Conservation (phyloP, 1,139 yeast genomes). For the Candida smagusa region DNA sequence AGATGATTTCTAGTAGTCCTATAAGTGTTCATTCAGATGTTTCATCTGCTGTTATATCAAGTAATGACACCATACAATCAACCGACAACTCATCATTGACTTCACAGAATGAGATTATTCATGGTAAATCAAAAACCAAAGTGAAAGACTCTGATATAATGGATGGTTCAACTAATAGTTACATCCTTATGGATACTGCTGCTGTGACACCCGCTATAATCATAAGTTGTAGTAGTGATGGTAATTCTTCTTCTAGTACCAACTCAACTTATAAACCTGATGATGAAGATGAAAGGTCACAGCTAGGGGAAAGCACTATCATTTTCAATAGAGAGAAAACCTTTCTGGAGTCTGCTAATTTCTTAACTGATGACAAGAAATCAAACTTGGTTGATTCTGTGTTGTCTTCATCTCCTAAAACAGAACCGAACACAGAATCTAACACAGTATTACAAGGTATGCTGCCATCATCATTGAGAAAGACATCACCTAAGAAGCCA, state of each 20-base stretch:
- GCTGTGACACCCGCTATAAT: conserved; percentile 22
- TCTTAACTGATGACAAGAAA: not conserved
- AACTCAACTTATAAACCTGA: conserved; percentile 19
- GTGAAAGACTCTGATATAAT: not conserved
- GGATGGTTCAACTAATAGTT: not conserved
- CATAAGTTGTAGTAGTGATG: conserved; percentile 17
- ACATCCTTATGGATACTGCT: conserved; percentile 1
- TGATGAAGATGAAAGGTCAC: conserved; percentile 1
- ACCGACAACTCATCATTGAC: conserved; percentile 32
- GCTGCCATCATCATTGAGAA: conserved; percentile 1
- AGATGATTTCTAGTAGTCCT: conserved; percentile 23
- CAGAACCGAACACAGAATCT: no score
- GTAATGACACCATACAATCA: conserved; percentile 29
- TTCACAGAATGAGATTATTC: conserved; percentile 18
- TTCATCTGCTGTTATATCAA: conserved; percentile 28
- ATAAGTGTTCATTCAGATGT: conserved; percentile 26
- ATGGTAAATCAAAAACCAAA: conserved; percentile 8
- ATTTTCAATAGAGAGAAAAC: not conserved
- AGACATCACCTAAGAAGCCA: conserved; percentile 11
- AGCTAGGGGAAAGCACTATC: conserved; percentile 4
- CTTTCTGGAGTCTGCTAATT: not conserved
- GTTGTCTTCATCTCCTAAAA: no score
- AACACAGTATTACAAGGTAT: no score
- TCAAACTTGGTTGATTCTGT: no score
- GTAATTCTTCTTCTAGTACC: conserved; percentile 18